These are phyloP conservation scores for Trichothecium roseum DNA, from an alignment of 2,329 filamentous ascomycete species.

Conservation along the genomic window DNA sequence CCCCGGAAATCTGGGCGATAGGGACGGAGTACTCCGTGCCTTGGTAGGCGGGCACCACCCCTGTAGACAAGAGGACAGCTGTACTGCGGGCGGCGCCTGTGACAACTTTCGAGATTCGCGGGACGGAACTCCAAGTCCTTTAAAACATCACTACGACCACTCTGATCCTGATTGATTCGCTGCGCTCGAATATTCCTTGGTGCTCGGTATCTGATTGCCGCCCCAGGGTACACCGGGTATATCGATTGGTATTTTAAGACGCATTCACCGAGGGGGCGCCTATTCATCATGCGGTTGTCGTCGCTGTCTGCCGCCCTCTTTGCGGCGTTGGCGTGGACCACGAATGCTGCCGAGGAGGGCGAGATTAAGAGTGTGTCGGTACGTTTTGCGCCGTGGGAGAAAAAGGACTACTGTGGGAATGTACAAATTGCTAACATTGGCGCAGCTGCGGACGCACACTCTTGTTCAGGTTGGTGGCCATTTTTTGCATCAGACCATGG, in stretches of 20 bases:
- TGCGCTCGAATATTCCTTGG: background rate
- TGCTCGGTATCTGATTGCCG: background rate
- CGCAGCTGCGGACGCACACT: conserved; percentile 77
- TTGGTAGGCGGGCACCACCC: too few species aligned
- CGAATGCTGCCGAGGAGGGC: conserved; percentile 38
- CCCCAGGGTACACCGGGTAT: background rate
- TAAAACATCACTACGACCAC: background rate
- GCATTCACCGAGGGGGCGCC: background rate
- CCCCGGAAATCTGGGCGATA: too few species aligned
- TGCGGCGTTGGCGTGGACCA: conserved; percentile 38
- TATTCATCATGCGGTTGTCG: conserved; percentile 34
- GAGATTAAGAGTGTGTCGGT: conserved; percentile 45
- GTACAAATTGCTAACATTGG: conserved; percentile 9
- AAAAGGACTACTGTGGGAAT: background rate
- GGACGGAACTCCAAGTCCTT: too few species aligned
- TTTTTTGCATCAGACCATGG: conserved; percentile 6
- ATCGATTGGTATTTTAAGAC: background rate
- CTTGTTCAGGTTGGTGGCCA: conserved; percentile 57
- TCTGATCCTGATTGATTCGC: background rate
- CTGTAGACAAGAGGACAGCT: conserved; percentile 1
- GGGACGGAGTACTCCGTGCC: too few species aligned
- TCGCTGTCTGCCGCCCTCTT: conserved; percentile 36
- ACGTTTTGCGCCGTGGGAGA: conserved; percentile 11
- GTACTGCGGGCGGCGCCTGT: background rate
- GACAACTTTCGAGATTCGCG: too few species aligned